Percentiles rank a stretch among this genome's conserved stretches.
Conservation (phyloP, 2,329 filamentous ascomycete species). For the Chalara sp. region DNA sequence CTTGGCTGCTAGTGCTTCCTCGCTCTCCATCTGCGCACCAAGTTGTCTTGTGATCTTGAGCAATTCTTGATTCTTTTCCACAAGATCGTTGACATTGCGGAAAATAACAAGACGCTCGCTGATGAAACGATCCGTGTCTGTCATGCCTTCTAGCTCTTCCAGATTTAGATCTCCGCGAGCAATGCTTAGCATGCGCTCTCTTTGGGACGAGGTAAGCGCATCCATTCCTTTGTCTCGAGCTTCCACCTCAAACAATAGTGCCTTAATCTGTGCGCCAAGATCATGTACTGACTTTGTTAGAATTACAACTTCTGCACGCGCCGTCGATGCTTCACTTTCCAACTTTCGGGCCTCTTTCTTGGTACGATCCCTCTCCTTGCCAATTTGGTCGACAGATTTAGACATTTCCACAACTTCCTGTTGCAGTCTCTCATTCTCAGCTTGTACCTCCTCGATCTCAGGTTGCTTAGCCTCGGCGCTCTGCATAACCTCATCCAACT, state of each 20-base stretch:
- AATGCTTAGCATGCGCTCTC: constrained; percentile 68
- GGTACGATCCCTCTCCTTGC: constrained; percentile 71
- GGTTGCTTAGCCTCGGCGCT: constrained; percentile 81
- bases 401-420: constrained; percentile 81
- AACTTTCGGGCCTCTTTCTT: constrained; percentile 74
- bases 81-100: constrained; percentile 76
- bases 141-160: constrained; percentile 64
- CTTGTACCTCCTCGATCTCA: constrained; percentile 77
- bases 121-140: constrained; percentile 82
- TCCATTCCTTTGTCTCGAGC: constrained; percentile 73
- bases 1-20: constrained; percentile 68
- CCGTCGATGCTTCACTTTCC: constrained; percentile 60
- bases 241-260: constrained; percentile 81
- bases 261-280: constrained; percentile 81
- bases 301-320: constrained; percentile 66
- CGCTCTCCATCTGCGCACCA: constrained; percentile 83
- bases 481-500: constrained; percentile 79
- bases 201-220: constrained; percentile 64
- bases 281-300: constrained; percentile 83
- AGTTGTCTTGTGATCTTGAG: constrained; percentile 77
- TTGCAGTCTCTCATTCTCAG: constrained; percentile 74
- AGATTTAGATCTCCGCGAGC: constrained; percentile 70
- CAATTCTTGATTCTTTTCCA: constrained; percentile 81
- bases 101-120: constrained; percentile 85
- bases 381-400: constrained; percentile 73